phyloP scores from a whole-genome alignment of 2,329 filamentous ascomycete species.

The Cordyceps fumosorosea region DNA sequence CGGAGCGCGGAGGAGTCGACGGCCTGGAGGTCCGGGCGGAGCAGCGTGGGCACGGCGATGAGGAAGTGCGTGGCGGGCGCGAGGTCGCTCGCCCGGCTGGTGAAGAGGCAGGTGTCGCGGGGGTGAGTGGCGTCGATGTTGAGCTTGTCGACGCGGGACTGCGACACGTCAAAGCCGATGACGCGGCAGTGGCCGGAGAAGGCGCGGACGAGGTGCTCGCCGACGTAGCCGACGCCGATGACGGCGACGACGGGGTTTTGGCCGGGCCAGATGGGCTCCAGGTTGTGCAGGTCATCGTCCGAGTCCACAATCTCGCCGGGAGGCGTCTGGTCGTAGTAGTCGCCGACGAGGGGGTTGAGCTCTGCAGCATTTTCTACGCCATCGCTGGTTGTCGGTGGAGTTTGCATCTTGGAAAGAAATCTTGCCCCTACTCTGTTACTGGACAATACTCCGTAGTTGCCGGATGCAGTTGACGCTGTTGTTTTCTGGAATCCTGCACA shows the following conservation, averaged over 20 bases:
- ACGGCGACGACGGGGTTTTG: conserved; percentile 36
- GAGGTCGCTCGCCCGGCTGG: conserved; percentile 31
- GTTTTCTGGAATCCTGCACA: background rate
- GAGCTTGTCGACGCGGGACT: conserved; percentile 30
- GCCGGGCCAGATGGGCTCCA: conserved; percentile 14
- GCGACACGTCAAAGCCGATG: conserved; percentile 43
- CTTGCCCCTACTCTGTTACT: background rate
- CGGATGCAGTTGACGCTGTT: background rate
- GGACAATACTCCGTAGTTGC: background rate
- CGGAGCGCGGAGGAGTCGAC: conserved; percentile 42
- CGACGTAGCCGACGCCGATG: conserved; percentile 48
- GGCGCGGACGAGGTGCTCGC: conserved; percentile 38
- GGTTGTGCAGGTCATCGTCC: conserved; percentile 14
- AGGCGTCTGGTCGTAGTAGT: conserved; percentile 30
- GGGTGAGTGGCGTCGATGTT: conserved; percentile 19
- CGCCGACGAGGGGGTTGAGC: background rate
- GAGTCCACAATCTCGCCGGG: conserved; percentile 25
- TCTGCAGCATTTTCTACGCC: background rate
- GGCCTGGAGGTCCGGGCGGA: conserved; percentile 36
- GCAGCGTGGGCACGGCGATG: conserved; percentile 46
- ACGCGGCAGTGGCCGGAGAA: conserved; percentile 36
- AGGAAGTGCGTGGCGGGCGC: conserved; percentile 43
- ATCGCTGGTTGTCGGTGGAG: background rate
- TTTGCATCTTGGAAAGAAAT: background rate
- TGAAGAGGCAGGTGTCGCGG: conserved; percentile 27